Conservation (phyloP, 176 grass and related monocot species). For the Oryza meridionalis region DNA sequence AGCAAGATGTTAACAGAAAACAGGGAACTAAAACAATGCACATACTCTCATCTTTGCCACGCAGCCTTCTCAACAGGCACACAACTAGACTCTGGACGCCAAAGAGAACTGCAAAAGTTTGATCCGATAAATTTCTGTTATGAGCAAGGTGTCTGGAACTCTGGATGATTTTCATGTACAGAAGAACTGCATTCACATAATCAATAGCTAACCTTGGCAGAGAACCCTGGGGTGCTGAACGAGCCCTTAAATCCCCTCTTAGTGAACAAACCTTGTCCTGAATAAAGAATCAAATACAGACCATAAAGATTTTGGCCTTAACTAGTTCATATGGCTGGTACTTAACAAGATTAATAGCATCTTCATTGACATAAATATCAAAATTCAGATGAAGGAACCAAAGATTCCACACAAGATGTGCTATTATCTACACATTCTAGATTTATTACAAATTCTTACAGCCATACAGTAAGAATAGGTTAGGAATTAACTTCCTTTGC, state of each 20-base stretch:
- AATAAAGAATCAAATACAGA: conserved; percentile 1
- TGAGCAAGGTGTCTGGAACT: conserved; percentile 1
- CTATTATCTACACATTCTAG: too few relatives aligned
- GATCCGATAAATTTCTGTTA: conserved; percentile 31
- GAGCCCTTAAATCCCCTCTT: conserved; percentile 91
- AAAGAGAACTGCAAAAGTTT: conserved; percentile 95
- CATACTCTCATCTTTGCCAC: too few relatives aligned
- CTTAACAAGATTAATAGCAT: background rate
- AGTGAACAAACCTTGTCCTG: conserved; percentile 85
- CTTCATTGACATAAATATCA: background rate
- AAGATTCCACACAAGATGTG: background rate
- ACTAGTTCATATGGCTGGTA: background rate
- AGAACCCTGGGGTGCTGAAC: conserved; percentile 65
- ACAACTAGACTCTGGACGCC: conserved; percentile 89
- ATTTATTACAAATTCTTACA: too few relatives aligned
- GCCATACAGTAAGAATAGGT: background rate
- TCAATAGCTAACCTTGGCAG: conserved; percentile 75
- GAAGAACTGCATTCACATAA: background rate
- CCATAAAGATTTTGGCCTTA: conserved; percentile 17
- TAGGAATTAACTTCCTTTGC: background rate
- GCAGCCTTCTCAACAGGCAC: conserved; percentile 77
- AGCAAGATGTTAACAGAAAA: conserved; percentile 12
- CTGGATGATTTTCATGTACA: background rate
- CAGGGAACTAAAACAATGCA: background rate
- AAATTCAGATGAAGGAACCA: conserved; percentile 6